Conservation (phyloP, 352 stramenopile species). For the Phytopythium oedochilum region DNA sequence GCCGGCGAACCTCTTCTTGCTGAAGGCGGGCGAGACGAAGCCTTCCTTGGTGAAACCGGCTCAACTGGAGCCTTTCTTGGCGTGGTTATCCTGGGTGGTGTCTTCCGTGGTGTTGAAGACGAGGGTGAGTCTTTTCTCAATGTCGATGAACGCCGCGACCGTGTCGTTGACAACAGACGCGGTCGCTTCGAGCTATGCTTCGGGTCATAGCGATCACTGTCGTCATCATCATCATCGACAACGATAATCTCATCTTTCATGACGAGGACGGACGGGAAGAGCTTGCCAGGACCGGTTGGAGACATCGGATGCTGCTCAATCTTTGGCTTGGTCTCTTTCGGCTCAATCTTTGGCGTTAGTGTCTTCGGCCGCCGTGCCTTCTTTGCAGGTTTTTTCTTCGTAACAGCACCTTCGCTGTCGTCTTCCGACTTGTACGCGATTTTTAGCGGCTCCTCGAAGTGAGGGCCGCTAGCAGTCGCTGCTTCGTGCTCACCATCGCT, state of each 20-base stretch:
- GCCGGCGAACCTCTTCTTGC: too few species aligned
- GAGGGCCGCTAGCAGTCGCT: background rate
- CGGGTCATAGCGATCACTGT: background rate
- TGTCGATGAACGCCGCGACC: background rate
- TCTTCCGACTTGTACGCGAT: conserved; percentile 1
- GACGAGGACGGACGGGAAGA: conserved; percentile 1
- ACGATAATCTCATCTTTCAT: conserved; percentile 4
- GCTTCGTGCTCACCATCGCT: background rate
- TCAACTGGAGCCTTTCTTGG: background rate
- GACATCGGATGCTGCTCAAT: background rate
- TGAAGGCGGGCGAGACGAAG: background rate
- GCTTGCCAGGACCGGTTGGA: background rate
- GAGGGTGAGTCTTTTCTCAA: background rate
- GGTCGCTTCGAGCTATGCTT: background rate
- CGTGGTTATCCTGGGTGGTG: background rate
- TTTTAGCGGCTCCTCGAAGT: background rate
- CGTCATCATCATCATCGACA: background rate
- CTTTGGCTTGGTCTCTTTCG: background rate
- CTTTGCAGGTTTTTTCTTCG: background rate
- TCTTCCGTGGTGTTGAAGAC: background rate
- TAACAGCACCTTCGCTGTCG: background rate
- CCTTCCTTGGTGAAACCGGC: background rate
- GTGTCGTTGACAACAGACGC: background rate
- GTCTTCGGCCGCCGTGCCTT: background rate
- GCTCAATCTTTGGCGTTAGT: background rate